Conservation (phyloP, 75 land plant genomes). For the Sequoia sempervirens region DNA sequence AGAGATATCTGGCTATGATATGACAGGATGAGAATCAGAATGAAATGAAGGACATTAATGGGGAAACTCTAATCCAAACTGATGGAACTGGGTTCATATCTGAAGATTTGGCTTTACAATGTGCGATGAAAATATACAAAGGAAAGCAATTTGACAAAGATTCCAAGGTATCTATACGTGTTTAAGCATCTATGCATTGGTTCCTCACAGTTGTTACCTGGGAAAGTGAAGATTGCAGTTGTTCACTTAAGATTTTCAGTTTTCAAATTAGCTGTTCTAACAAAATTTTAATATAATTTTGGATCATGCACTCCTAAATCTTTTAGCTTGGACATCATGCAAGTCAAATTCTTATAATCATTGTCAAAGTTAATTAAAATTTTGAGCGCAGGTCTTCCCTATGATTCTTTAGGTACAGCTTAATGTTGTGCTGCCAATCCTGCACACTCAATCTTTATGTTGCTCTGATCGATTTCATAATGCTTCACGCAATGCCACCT, state of each 20-base stretch:
- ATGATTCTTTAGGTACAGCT: background rate
- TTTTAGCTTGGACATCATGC: background rate
- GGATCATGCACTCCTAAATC: background rate
- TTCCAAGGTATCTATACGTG: background rate
- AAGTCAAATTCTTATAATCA: background rate
- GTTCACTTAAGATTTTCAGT: background rate
- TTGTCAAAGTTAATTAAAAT: background rate
- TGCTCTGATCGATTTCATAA: background rate
- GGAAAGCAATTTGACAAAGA: constrained; percentile 13
- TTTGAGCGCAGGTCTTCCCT: background rate
- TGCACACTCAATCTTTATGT: background rate
- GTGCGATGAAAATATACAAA: constrained; percentile 36
- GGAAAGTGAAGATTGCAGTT: background rate
- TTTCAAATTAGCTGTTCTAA: background rate
- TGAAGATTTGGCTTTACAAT: constrained; percentile 54
- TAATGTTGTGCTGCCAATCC: background rate
- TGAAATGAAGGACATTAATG: constrained; percentile 31
- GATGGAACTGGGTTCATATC: constrained; percentile 92
- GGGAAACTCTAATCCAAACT: constrained; percentile 58
- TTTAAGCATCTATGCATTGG: background rate
- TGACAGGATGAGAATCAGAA: constrained; percentile 49
- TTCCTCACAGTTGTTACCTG: background rate
- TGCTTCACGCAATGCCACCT: background rate
- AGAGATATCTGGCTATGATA: background rate
- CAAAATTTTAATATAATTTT: background rate